phyloP scores from a whole-genome alignment of 2,329 filamentous ascomycete species.

The Aspergillus aculeatinus region DNA sequence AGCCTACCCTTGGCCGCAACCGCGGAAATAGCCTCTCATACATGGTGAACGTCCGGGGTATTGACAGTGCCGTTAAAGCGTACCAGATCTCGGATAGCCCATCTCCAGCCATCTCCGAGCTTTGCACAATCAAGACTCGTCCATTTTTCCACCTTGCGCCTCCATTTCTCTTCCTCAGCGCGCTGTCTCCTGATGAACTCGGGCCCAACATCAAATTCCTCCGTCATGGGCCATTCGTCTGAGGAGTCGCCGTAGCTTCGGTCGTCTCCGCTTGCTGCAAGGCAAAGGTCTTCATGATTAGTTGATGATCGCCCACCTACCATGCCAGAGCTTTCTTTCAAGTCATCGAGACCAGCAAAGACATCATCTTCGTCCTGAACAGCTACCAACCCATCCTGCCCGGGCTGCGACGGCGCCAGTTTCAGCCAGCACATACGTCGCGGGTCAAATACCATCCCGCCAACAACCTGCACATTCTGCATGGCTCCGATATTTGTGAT shows the following conservation, averaged over 20 bases:
- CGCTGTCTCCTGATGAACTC: conserved; percentile 87
- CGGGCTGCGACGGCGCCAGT: conserved; percentile 53
- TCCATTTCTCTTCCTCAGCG: conserved; percentile 90
- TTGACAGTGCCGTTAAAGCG: conserved; percentile 25
- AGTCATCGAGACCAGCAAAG: conserved; percentile 90
- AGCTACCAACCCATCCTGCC: conserved; percentile 39
- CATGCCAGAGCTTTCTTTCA: conserved; percentile 63
- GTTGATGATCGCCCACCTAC: conserved; percentile 24
- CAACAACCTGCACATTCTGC: conserved; percentile 87
- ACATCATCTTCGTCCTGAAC: conserved; percentile 88
- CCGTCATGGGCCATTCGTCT: conserved; percentile 82
- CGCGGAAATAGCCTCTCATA: conserved; percentile 7
- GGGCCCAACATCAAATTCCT: conserved; percentile 96
- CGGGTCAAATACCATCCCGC: conserved; percentile 98
- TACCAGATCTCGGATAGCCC: conserved; percentile 62
- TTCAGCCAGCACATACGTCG: conserved; percentile 98
- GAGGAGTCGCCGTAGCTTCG: conserved; percentile 46
- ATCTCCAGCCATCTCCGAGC: conserved; percentile 65
- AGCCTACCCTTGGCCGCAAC: neutral
- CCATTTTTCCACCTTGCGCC: conserved; percentile 84
- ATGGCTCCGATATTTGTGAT: conserved; percentile 86
- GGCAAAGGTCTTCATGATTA: conserved; percentile 27
- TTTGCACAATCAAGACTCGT: conserved; percentile 57
- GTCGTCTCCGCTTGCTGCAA: conserved; percentile 37
- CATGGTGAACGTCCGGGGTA: conserved; percentile 12